Percentiles rank a stretch among this genome's conserved stretches.
Evolutionary conservation across 2,329 filamentous ascomycete genomes (phyloP).

Genomic region (Colletotrichum sp.): DNA sequence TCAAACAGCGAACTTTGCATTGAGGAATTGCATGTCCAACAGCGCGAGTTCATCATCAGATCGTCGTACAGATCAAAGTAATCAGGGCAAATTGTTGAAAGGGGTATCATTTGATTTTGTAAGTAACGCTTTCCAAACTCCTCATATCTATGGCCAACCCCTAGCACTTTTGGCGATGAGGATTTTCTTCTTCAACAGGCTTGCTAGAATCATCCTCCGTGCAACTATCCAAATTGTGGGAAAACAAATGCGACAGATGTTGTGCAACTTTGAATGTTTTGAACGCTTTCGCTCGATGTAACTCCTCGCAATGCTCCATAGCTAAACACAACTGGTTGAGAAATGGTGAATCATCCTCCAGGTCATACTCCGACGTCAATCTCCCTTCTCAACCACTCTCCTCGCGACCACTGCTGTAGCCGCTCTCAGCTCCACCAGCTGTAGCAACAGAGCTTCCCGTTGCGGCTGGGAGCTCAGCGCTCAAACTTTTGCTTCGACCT

Average conservation of each 20-base stretch:
- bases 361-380: neutral
- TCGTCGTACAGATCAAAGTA: rapidly evolving
- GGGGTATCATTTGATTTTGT: neutral
- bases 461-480: constrained; percentile 28
- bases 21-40: no score
- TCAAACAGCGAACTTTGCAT: no score
- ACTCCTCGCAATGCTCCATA: constrained; percentile 1
- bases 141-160: neutral
- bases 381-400: constrained; percentile 23
- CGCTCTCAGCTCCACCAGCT: constrained; percentile 41
- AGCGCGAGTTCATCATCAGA: neutral
- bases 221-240: neutral
- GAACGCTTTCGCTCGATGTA: neutral
- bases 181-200: rapidly evolving
- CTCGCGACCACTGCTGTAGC: constrained; percentile 40
- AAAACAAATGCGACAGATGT: neutral
- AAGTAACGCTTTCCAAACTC: neutral
- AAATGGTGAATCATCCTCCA: neutral
- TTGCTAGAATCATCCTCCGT: neutral
- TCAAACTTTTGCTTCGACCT: constrained; percentile 35
- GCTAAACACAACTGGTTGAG: neutral
- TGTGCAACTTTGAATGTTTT: neutral
- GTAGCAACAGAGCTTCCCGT: constrained; percentile 45
- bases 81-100: neutral
- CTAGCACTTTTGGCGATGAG: neutral